A percentile compares a stretch with the other conserved stretches of the same genome.
phyloP scores from a whole-genome alignment of 164 flowering plant genomes.

The Chloranthus sessilifolius region DNA sequence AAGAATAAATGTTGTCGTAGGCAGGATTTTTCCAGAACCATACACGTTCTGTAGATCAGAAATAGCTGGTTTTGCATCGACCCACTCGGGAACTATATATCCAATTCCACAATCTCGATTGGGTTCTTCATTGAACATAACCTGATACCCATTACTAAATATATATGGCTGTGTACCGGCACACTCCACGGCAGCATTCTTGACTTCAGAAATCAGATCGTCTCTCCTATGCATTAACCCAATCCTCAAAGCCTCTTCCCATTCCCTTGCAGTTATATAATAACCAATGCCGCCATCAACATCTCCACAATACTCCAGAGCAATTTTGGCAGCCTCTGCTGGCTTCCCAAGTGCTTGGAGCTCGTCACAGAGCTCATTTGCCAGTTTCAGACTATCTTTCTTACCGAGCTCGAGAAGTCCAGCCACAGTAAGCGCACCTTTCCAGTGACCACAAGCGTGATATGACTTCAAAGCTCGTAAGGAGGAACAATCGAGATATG shows the following conservation, averaged over 20 bases:
- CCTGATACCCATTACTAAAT: too few species aligned
- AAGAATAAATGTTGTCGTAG: too few species aligned
- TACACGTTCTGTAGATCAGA: too few species aligned
- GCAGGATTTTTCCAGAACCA: too few species aligned
- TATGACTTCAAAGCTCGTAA: conserved; percentile 79
- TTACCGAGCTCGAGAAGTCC: conserved; percentile 66
- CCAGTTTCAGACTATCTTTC: conserved; percentile 52
- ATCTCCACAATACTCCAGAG: conserved; percentile 83
- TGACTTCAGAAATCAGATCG: conserved; percentile 53
- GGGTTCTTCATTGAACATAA: too few species aligned
- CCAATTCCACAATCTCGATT: too few species aligned
- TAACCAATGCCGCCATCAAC: conserved; percentile 46
- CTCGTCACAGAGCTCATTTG: conserved; percentile 91
- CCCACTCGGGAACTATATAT: too few species aligned
- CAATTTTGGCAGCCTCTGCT: conserved; percentile 88
- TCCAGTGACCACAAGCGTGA: conserved; percentile 85
- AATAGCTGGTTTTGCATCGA: too few species aligned
- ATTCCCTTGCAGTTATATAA: conserved; percentile 70
- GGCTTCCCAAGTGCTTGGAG: conserved; percentile 91
- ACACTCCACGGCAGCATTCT: conserved; percentile 68
- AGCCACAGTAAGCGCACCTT: conserved; percentile 74
- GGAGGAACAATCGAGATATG: conserved; percentile 67
- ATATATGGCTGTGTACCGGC: conserved; percentile 43
- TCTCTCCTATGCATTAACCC: conserved; percentile 60
- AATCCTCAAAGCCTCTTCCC: conserved; percentile 96